These are phyloP conservation scores for Fusarium verrucosum DNA, from an alignment of 2,329 filamentous ascomycete species.

Conservation along the genomic window DNA sequence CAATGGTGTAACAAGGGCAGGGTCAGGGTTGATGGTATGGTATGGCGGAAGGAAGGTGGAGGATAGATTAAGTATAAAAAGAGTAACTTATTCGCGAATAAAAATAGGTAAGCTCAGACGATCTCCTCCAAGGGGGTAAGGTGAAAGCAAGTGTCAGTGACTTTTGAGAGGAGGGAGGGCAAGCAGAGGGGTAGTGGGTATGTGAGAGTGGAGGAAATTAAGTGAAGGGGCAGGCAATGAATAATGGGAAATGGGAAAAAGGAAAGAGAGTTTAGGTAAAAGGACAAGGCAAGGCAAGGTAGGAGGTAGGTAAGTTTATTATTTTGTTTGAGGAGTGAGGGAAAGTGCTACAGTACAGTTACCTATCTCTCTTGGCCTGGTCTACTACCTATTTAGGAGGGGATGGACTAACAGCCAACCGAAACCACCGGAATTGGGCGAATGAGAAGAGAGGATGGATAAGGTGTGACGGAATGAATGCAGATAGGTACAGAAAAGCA, in stretches of 20 bases:
- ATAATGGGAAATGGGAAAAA: slow-evolving; percentile 12
- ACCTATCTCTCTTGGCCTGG: slow-evolving; percentile 11
- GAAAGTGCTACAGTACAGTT: slow-evolving; percentile 26
- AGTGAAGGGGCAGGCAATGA: slow-evolving; percentile 1
- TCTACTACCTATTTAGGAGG: slow-evolving; percentile 9
- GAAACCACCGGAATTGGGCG: slow-evolving; percentile 26
- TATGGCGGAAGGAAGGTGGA: not conserved
- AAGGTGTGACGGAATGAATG: slow-evolving; percentile 27
- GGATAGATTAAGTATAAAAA: slow-evolving; percentile 16
- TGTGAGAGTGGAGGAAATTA: slow-evolving; percentile 7
- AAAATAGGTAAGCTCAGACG: slow-evolving; percentile 20
- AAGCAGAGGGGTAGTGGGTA: not conserved
- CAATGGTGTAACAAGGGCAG: slow-evolving; percentile 1
- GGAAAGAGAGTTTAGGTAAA: slow-evolving; percentile 31
- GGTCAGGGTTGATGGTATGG: not conserved
- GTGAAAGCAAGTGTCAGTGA: slow-evolving; percentile 10
- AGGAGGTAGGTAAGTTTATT: slow-evolving; percentile 22
- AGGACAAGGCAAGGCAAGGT: slow-evolving; percentile 15
- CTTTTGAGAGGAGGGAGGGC: slow-evolving; percentile 1
- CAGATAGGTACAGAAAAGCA: slow-evolving; percentile 33
- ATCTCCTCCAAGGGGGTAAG: slow-evolving; percentile 5
- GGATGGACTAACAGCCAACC: slow-evolving; percentile 34
- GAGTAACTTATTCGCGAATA: slow-evolving; percentile 10
- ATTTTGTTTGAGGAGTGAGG: slow-evolving; percentile 11
- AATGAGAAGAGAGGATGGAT: slow-evolving; percentile 32